Conservation (phyloP, 768 basidiomycete species). For the Suillus subalutaceus region DNA sequence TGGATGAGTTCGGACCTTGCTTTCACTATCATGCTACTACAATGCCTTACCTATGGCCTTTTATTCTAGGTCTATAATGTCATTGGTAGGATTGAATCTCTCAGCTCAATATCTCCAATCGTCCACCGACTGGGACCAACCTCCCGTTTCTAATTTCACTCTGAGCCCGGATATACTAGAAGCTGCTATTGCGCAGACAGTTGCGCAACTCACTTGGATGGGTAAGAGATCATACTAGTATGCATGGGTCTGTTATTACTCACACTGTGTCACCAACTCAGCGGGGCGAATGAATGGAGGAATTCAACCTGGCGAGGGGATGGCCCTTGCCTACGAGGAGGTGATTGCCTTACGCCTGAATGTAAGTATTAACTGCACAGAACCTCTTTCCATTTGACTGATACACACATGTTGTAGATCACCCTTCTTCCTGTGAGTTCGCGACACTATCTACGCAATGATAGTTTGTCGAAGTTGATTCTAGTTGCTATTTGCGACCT, state of each 20-base stretch:
- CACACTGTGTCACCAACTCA: background rate
- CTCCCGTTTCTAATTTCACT: background rate
- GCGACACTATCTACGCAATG: background rate
- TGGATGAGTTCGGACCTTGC: background rate
- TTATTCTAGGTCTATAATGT: conserved; percentile 6
- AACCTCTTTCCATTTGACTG: background rate
- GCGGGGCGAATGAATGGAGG: background rate
- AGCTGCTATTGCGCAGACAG: conserved; percentile 2
- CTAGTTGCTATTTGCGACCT: conserved; percentile 3
- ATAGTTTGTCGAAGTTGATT: background rate
- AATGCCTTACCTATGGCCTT: background rate
- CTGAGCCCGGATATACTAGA: background rate
- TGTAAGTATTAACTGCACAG: background rate
- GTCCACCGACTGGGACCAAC: no score
- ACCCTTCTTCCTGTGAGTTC: conserved; percentile 8
- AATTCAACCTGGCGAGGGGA: background rate
- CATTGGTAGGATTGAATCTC: background rate
- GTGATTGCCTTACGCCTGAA: background rate
- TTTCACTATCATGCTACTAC: background rate
- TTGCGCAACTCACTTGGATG: conserved; percentile 2
- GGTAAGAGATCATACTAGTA: background rate
- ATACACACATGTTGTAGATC: background rate
- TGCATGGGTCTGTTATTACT: background rate
- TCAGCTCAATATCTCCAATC: background rate
- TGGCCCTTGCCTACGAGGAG: background rate